phyloP scores from a whole-genome alignment of 2,329 filamentous ascomycete genomes.

The Cercospora sp. region DNA sequence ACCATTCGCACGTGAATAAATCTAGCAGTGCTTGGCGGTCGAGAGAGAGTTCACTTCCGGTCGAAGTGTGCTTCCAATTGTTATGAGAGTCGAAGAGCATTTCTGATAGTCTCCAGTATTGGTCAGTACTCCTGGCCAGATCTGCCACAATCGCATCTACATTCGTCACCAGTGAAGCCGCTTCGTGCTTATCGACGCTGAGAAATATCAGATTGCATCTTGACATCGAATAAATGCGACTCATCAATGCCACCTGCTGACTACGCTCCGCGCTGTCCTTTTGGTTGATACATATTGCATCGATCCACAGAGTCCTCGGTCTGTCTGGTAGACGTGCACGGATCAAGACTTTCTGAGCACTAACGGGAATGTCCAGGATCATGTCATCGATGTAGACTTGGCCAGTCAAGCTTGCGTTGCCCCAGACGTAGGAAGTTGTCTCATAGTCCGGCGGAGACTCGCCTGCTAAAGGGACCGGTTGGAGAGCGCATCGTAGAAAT shows the following conservation, averaged over 20 bases:
- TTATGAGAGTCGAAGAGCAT: neutral
- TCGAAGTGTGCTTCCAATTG: neutral
- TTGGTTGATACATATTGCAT: constrained; percentile 11
- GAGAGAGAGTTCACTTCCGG: neutral
- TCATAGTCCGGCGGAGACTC: constrained; percentile 7
- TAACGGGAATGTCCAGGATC: neutral
- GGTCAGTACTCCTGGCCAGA: neutral
- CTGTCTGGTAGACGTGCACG: constrained; percentile 3
- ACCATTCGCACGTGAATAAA: neutral
- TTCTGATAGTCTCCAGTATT: neutral
- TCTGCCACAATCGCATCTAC: neutral
- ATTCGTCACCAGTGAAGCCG: neutral
- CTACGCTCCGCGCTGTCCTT: constrained; percentile 14
- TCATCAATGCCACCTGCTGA: constrained; percentile 24
- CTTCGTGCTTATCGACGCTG: neutral
- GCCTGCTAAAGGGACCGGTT: neutral
- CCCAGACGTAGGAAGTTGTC: constrained; percentile 22
- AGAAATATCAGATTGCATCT: constrained; percentile 15
- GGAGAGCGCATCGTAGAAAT: neutral
- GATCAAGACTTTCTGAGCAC: constrained; percentile 1
- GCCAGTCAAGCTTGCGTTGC: neutral
- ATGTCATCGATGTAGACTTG: constrained; percentile 3
- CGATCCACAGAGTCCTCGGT: constrained; percentile 20
- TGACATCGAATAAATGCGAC: constrained; percentile 17
- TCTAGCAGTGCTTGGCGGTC: neutral